These are phyloP conservation scores for Penicillium verrucosum DNA, from an alignment of 2,329 filamentous ascomycete genomes.

Conservation along the genomic window DNA sequence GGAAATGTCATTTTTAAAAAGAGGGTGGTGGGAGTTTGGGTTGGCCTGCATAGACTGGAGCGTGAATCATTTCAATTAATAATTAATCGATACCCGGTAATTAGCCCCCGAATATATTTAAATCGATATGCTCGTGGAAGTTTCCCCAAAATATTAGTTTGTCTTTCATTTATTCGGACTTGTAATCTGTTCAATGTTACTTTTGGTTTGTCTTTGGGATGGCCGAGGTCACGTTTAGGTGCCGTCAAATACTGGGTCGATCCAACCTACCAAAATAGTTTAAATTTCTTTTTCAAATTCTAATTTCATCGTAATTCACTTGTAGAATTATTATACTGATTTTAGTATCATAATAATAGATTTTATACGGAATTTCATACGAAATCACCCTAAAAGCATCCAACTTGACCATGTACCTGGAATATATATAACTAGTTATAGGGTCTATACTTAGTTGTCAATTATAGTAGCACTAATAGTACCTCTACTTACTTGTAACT, in stretches of 20 bases:
- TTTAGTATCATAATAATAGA: too few relatives aligned
- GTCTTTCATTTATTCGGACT: background rate
- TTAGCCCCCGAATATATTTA: background rate
- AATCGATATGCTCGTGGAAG: background rate
- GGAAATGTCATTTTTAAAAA: background rate
- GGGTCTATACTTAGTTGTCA: too few relatives aligned
- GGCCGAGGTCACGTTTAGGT: background rate
- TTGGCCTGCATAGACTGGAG: conserved; percentile 17
- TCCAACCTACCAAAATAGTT: background rate
- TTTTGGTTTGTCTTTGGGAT: background rate
- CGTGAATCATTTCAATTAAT: background rate
- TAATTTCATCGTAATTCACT: background rate
- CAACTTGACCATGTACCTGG: too few relatives aligned
- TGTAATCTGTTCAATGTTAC: background rate
- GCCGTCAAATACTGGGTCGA: background rate
- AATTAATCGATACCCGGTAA: conserved; percentile 3
- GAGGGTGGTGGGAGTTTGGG: conserved; percentile 8
- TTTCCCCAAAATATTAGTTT: background rate
- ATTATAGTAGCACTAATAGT: too few relatives aligned
- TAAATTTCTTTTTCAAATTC: background rate
- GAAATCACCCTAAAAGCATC: too few relatives aligned
- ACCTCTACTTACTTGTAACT: too few relatives aligned
- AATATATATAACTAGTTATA: too few relatives aligned
- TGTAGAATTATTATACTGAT: background rate
- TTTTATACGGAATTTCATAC: too few relatives aligned